Evolutionary conservation across 2,329 filamentous ascomycete genomes (phyloP), one percentile per base, ranked within the genome.

Genomic region (Aspergillus nomiae): DNA sequence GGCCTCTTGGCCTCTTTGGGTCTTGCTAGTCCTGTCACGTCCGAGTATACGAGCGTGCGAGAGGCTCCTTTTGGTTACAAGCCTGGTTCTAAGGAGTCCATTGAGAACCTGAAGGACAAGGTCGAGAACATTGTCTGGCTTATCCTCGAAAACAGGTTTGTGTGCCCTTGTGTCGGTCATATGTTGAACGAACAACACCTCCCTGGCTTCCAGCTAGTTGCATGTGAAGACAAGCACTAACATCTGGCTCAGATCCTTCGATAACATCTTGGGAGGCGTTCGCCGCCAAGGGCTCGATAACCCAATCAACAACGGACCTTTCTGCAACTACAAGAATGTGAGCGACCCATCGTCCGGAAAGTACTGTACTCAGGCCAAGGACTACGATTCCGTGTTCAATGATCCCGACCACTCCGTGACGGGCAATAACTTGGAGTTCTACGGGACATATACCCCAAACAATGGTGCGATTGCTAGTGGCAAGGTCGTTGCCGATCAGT

Each of bases 381-480:
- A 79, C 71, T 78, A 72, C 55, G 78, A 82, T 68, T 80, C 78
- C 0, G 73, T 81, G 38, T 63, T 73, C 26, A 74, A 82, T 58
- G 80, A 82, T 59, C 80, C 80, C 1, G 75, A 78, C 62, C 80
- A 82, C 66, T 72, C 75, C 1, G 71, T 81, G 48, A 75, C 75
- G 36, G 79, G 80, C 45, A 81, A 81, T 70, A 81, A 80, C 68
- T 72, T 81, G 55, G 73, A 82, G 71, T 81, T 82, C 69, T 82
- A 76, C 58, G 76, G 78, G 57, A 75, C 70, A 21, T 82, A 77
- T 51, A 72, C 65, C 21, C 80, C 80, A 1, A 72, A 75, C 67
- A 81, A 81, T 60, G 68, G 58, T 0, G 73, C 67, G 32, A 79
- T 81, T 61, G 69, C 73, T 1, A 60, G 62, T 7, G 77, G 77